Base-by-base conservation (phyloP, 768 basidiomycete species). In the Tulasnella sp. region DNA sequence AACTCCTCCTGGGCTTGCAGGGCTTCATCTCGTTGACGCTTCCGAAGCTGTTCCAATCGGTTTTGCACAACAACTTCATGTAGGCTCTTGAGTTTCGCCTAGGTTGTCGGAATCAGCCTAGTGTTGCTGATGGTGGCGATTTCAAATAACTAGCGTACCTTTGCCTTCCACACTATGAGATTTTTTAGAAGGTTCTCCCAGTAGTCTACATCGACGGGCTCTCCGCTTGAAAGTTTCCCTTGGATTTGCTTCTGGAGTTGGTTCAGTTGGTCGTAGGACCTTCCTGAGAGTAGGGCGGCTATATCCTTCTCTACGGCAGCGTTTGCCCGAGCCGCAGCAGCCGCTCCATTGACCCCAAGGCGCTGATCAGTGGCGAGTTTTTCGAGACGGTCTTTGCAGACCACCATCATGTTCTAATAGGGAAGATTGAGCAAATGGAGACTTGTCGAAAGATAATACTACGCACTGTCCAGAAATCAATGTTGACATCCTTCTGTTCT, bases 1-100 rank as follows among this genome's bases (percentile, higher is more conserved):
- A 88, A 74, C 68, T 99, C 94, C 69, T 92, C 86, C 66, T 96
- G 92, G 0, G 92, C 92, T 65, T 88, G 87, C 49, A 93, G 70
- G 2, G 96, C 96, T 70, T 98, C 96, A 66, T 98, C 94, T 60
- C 96, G 80, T 71, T 99, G 96, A 53, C 85, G 81, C 70, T 92
- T 92, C 56, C 96, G 87, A 52, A 99, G 81, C 66, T 98, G 92
- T 67, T 98, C 96, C 12, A 99, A 75, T 44, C 96, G 81, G 69
- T 99, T 99, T 59, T 89, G 84, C 53, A 99, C 89, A 10, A 98
- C 93, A 27, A 98, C 87, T 74, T 98, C 92, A 67, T 99, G 96
- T 53, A 98, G 76, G 65, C 78, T 80, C 69, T 90, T 89, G 42
- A 99, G 77, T 67, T 93, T 96, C 5, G 92, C 86, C 92, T 94